phyloP scores from a whole-genome alignment of 179 eudicot genomes.

The Vitellaria paradoxa region DNA sequence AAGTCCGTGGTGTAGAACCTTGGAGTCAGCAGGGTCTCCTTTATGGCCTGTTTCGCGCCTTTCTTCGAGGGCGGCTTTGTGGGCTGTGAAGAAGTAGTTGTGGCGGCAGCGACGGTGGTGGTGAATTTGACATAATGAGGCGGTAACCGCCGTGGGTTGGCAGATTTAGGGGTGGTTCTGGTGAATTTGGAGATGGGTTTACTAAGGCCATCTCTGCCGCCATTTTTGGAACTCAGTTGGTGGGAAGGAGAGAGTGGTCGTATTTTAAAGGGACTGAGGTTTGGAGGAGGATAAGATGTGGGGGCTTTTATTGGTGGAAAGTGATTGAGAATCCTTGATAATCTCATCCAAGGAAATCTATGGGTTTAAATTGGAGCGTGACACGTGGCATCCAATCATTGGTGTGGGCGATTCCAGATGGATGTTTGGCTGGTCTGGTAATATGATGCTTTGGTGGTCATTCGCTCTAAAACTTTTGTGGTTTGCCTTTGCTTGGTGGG shows the following conservation, averaged over 20 bases:
- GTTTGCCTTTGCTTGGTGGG: no score
- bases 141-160: constrained; percentile 3
- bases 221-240: constrained; percentile 21
- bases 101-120: constrained; percentile 31
- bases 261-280: neutral
- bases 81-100: constrained; percentile 22
- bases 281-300: neutral
- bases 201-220: constrained; percentile 79
- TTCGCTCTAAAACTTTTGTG: no score
- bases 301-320: constrained; percentile 14
- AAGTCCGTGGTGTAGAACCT: constrained; percentile 94
- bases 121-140: constrained; percentile 3
- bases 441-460: no score
- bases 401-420: constrained; percentile 38
- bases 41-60: constrained; percentile 50
- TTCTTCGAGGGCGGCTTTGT: constrained; percentile 29
- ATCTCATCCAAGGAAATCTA: constrained; percentile 75
- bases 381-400: constrained; percentile 52
- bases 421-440: neutral
- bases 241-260: neutral
- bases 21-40: constrained; percentile 73
- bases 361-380: constrained; percentile 29
- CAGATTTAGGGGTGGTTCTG: constrained; percentile 28
- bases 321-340: constrained; percentile 15
- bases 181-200: constrained; percentile 64